These are phyloP conservation scores for Pyrus hybrid DNA, from an alignment of 331 rosid genomes.

Conservation along the genomic window DNA sequence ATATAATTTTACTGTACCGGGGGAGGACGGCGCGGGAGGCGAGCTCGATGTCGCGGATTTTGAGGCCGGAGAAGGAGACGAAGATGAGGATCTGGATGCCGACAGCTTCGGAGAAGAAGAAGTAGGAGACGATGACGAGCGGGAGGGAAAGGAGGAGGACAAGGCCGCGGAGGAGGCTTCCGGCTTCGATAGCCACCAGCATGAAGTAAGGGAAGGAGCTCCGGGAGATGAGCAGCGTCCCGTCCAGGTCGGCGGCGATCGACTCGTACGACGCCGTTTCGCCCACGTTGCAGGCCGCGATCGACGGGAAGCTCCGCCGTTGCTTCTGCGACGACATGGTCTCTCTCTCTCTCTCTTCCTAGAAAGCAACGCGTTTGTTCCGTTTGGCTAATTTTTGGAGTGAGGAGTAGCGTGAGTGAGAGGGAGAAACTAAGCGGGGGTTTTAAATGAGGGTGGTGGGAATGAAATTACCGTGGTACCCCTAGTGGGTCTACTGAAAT, in stretches of 20 bases:
- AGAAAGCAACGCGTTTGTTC: too few relatives aligned
- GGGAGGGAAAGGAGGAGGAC: constrained; percentile 78
- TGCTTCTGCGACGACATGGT: not conserved
- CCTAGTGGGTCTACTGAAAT: too few relatives aligned
- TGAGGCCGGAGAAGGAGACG: constrained; percentile 80
- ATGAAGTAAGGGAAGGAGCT: constrained; percentile 94
- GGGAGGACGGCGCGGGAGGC: constrained; percentile 54
- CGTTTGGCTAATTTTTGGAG: too few relatives aligned
- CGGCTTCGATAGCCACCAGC: constrained; percentile 95
- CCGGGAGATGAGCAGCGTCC: constrained; percentile 65
- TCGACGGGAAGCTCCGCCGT: constrained; percentile 43
- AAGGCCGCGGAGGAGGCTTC: constrained; percentile 83
- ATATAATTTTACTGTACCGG: not conserved
- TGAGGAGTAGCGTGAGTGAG: too few relatives aligned
- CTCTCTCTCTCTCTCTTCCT: too few relatives aligned
- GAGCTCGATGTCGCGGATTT: constrained; percentile 82
- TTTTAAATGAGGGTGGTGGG: too few relatives aligned
- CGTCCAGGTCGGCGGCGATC: constrained; percentile 91
- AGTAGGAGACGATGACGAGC: constrained; percentile 56
- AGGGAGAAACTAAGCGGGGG: too few relatives aligned
- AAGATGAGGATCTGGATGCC: constrained; percentile 91
- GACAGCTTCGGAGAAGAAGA: constrained; percentile 74
- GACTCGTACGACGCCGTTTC: constrained; percentile 36
- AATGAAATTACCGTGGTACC: too few relatives aligned
- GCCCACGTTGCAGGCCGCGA: constrained; percentile 28